Percentiles rank a stretch among this genome's conserved stretches.
Conservation (phyloP, 192 early-diverging fungal genomes). For the Paraglomus occultum region DNA sequence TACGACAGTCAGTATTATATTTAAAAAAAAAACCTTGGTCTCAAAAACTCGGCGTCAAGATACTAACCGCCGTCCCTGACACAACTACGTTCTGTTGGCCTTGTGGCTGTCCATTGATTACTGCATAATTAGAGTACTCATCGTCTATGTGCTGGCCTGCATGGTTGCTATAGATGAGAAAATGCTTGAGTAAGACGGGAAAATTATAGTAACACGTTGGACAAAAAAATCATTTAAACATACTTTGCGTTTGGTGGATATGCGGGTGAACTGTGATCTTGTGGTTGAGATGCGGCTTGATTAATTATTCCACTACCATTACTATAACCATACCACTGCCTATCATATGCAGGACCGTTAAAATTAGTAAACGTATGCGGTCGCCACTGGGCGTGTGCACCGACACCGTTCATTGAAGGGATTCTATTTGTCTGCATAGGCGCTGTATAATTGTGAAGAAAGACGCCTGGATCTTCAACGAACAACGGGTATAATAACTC, state of each 20-base stretch:
- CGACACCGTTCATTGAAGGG: slow-evolving; percentile 11
- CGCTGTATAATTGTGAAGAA: slow-evolving; percentile 41
- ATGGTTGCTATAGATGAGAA: not conserved
- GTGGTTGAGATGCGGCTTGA: not conserved
- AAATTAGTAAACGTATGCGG: slow-evolving; percentile 18
- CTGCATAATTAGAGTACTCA: slow-evolving; percentile 20
- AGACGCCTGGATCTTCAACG: slow-evolving; percentile 66
- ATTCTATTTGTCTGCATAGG: slow-evolving; percentile 15
- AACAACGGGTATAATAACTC: slow-evolving; percentile 75
- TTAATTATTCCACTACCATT: slow-evolving; percentile 13
- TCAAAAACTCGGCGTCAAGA: no score
- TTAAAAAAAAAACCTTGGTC: not conserved
- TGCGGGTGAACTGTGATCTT: slow-evolving; percentile 14
- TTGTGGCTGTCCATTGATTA: slow-evolving; percentile 29
- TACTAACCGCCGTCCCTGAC: slow-evolving; percentile 14
- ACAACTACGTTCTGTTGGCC: slow-evolving; percentile 28
- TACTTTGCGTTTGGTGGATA: slow-evolving; percentile 5
- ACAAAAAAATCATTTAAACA: no score
- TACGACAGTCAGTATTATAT: not conserved
- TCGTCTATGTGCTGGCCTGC: slow-evolving; percentile 11
- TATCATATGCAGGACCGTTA: slow-evolving; percentile 3
- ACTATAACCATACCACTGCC: slow-evolving; percentile 27
- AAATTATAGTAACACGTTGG: no score
- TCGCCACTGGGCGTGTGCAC: slow-evolving; percentile 16
- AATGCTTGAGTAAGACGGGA: no score